Evolutionary conservation across 1,284 basidiomycete genomes (phyloP), one percentile per base, ranked within the genome.

Genomic region (Amylostereum areolatum): DNA sequence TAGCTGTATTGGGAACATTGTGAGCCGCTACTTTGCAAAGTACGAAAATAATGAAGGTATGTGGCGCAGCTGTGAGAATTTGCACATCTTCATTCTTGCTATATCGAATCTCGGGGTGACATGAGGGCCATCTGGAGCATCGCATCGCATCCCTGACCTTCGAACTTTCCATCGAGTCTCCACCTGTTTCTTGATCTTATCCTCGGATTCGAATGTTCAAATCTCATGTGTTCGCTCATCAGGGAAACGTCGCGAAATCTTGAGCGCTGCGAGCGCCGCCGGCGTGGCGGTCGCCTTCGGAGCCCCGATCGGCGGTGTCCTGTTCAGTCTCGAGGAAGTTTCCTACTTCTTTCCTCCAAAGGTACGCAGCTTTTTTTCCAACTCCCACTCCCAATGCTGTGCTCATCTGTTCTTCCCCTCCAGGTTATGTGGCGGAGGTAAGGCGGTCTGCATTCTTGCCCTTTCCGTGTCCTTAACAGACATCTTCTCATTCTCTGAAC

Each of bases 271-370:
- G 11, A 92, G 91, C 64, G 94, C 94, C 9, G 90, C 90, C 31
- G 90, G 91, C 36, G 91, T 93, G n/a, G 89, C 91, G 57, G 94
- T 87, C 45, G 93, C 85, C 7, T 91, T 94, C 60, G 93, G 93
- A 45, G 91, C 93, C 0, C 93, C 94, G 0, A 90, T 97, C 42
- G 94, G 94, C 35, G 94, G 94, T 6, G 93, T 93, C 0, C 67
- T 97, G 39, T 96, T 97, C 67, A 92, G 91, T 53, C 69, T 96
- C 53, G 92, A 95, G 66, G 94, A 97, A 66, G 93, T 97, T 2
- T 93, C 92, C 2, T 95, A 94, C 65, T 97, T 92, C 69, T 97
- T 97, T 65, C 94, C 94, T 10, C 86, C 93, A 0, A 94, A 96
- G 70, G 90, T 77, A 29, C n/a, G 41, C 25, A 61, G 63, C 54